Evolutionary conservation across 257 asterid genomes (phyloP).

Genomic region (Haberlea rhodopensis): DNA sequence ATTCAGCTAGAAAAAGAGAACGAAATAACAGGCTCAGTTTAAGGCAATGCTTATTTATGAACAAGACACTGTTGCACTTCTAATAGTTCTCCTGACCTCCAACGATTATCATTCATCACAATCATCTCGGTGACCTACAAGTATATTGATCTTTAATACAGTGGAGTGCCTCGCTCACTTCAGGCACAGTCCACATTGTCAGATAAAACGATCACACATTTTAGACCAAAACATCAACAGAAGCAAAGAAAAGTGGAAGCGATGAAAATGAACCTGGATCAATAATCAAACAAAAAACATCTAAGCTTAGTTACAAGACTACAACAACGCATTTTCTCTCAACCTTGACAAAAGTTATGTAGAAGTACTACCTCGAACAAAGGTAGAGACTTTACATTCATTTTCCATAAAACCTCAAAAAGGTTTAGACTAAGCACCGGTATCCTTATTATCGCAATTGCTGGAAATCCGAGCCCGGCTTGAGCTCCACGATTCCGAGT

Average conservation of each 20-base stretch:
- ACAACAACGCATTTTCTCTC: slow-evolving; percentile 10
- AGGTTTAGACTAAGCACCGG: too few relatives aligned
- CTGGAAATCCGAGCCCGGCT: slow-evolving; percentile 31
- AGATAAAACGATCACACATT: background rate
- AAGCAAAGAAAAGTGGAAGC: background rate
- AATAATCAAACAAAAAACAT: slow-evolving; percentile 5
- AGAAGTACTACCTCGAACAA: background rate
- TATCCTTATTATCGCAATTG: slow-evolving; percentile 33
- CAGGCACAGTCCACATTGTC: background rate
- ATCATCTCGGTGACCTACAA: background rate
- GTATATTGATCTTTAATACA: background rate
- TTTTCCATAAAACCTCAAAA: too few relatives aligned
- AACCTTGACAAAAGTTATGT: background rate
- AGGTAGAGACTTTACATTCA: too few relatives aligned
- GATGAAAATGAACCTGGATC: background rate
- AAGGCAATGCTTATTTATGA: background rate
- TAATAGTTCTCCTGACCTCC: background rate
- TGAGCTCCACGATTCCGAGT: slow-evolving; percentile 39
- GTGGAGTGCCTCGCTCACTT: too few relatives aligned
- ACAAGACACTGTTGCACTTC: background rate
- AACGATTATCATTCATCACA: background rate
- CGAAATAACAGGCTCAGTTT: background rate
- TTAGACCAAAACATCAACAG: background rate
- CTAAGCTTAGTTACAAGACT: background rate
- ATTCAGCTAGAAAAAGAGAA: background rate